A percentile compares a stretch with the other conserved stretches of the same genome.
These are phyloP conservation scores for Sphagnurus paluster DNA, from an alignment of 1,284 basidiomycete species.

Conservation along the genomic window DNA sequence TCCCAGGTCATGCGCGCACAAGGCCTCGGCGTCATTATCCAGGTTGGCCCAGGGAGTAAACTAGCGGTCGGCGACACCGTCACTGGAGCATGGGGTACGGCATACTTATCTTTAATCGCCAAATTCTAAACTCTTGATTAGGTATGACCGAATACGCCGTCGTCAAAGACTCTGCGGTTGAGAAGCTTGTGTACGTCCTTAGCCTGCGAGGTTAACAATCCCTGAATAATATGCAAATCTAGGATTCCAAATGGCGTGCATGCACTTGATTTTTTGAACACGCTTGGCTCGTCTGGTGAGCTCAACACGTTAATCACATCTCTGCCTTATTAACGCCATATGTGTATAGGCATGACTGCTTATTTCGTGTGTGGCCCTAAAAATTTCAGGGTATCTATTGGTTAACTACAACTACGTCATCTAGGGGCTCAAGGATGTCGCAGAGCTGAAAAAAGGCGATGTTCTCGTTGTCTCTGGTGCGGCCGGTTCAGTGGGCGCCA, in stretches of 20 bases:
- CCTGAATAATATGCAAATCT: constrained; percentile 5
- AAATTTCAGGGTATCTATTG: neutral
- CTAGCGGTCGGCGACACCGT: constrained; percentile 72
- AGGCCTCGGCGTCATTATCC: constrained; percentile 71
- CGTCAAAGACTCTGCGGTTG: constrained; percentile 52
- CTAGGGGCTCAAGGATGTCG: constrained; percentile 84
- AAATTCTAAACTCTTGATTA: constrained; percentile 21
- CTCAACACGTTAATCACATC: neutral
- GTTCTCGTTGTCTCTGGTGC: constrained; percentile 86
- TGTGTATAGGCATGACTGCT: constrained; percentile 70
- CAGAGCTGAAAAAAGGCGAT: constrained; percentile 78
- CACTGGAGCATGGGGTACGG: constrained; percentile 52
- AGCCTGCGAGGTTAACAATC: neutral
- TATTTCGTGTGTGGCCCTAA: constrained; percentile 61
- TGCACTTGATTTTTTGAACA: constrained; percentile 76
- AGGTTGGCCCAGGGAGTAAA: constrained; percentile 51
- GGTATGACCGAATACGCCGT: constrained; percentile 83
- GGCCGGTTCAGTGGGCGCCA: constrained; percentile 82
- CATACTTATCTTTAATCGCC: neutral
- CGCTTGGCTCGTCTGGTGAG: constrained; percentile 70
- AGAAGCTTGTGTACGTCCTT: constrained; percentile 51
- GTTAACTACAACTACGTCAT: neutral
- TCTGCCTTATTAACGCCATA: neutral
- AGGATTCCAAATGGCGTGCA: constrained; percentile 57
- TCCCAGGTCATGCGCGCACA: constrained; percentile 65